Conservation (phyloP, 176 grass and related monocot species). For the Dactylis glomerata region DNA sequence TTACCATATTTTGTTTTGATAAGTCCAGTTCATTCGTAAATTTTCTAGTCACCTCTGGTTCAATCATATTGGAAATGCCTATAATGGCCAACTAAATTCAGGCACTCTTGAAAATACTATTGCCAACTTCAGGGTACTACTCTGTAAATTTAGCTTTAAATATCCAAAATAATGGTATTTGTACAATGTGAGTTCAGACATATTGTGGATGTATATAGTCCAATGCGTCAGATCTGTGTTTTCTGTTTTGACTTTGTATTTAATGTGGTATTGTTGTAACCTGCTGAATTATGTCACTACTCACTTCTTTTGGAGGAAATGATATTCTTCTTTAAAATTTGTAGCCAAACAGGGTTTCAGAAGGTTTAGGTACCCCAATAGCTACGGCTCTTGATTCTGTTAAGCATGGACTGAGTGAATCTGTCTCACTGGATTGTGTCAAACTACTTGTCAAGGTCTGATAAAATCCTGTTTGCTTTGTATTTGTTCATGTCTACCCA, state of each 20-base stretch:
- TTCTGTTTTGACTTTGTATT: neutral
- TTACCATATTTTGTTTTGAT: neutral
- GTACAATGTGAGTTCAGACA: neutral
- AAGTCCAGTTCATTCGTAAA: neutral
- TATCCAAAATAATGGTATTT: neutral
- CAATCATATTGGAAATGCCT: neutral
- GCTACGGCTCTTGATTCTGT: neutral
- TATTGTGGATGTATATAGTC: neutral
- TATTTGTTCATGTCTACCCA: neutral
- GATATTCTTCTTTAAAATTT: neutral
- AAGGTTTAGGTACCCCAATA: neutral
- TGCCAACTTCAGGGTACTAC: neutral
- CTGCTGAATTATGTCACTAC: neutral
- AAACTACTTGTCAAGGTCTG: conserved; percentile 21
- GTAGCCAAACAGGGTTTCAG: conserved; percentile 13
- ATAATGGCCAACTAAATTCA: neutral
- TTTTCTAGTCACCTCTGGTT: neutral
- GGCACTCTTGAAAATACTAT: neutral
- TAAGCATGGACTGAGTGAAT: neutral
- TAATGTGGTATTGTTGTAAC: neutral
- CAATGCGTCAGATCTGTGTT: neutral
- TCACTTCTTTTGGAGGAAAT: neutral
- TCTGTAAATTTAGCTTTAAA: neutral
- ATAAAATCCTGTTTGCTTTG: neutral
- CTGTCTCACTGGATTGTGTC: neutral